Conservation (phyloP, 805 yeast genomes). For the Candida tibetensis region DNA sequence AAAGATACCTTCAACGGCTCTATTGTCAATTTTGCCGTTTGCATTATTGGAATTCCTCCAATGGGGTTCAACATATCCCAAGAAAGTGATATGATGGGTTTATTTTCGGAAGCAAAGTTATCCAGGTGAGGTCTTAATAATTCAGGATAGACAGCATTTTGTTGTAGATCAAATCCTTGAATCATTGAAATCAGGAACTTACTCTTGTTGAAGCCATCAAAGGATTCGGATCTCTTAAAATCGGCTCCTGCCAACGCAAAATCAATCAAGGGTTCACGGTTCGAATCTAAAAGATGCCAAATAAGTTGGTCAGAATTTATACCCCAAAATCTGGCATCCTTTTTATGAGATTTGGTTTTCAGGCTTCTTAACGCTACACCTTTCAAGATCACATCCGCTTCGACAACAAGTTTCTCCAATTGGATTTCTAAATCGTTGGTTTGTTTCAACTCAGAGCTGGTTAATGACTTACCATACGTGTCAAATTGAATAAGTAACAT, state of each 20-base stretch:
- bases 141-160: conserved; percentile 63
- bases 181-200: conserved; percentile 56
- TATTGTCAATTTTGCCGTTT: conserved; percentile 55
- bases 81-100: conserved; percentile 28
- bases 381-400: conserved; percentile 33
- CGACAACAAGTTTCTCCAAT: conserved; percentile 31
- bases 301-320: conserved; percentile 61
- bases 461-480: conserved; percentile 25
- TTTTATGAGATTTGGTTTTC: conserved; percentile 18
- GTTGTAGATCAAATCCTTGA: conserved; percentile 65
- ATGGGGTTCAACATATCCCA: conserved; percentile 87
- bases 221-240: conserved; percentile 59
- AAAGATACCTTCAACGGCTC: conserved; percentile 70
- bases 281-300: conserved; percentile 63
- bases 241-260: conserved; percentile 60
- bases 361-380: conserved; percentile 24
- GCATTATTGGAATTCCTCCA: conserved; percentile 87
- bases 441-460: conserved; percentile 19
- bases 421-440: conserved; percentile 28
- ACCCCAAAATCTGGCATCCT: conserved; percentile 22
- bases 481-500: conserved; percentile 42
- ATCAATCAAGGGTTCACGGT: conserved; percentile 64
- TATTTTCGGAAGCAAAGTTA: conserved; percentile 5
- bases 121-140: conserved; percentile 52
- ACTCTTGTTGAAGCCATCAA: conserved; percentile 68